Percentiles rank a stretch among this genome's conserved stretches.
These are phyloP conservation scores for Phytophthora quininea DNA, from an alignment of 352 stramenopile species.

Conservation along the genomic window DNA sequence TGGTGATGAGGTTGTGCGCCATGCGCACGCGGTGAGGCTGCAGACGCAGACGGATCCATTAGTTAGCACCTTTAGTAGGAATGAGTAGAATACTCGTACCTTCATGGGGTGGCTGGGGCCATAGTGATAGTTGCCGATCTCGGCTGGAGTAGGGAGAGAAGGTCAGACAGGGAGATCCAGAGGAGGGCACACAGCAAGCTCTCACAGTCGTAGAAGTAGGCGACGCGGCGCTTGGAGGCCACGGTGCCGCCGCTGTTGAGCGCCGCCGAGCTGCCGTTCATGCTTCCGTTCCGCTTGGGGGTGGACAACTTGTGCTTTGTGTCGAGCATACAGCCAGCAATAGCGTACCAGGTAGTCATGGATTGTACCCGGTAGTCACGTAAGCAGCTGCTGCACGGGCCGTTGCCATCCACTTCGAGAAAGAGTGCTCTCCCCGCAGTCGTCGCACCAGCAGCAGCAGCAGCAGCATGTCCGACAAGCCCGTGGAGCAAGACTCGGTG, in stretches of 20 bases:
- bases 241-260: slow-evolving; percentile 35
- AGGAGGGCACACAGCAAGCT: neutral
- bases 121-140: slow-evolving; percentile 99
- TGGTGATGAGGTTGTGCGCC: slow-evolving; percentile 99
- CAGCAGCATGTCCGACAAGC: slow-evolving; percentile 49
- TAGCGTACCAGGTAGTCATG: too few relatives aligned
- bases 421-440: slow-evolving; percentile 12
- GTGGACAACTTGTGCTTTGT: too few relatives aligned
- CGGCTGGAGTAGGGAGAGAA: slow-evolving; percentile 56
- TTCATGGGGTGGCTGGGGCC: slow-evolving; percentile 94
- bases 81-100: slow-evolving; percentile 28
- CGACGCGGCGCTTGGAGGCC: slow-evolving; percentile 77
- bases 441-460: neutral
- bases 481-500: slow-evolving; percentile 50
- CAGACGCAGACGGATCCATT: neutral
- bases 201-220: slow-evolving; percentile 91
- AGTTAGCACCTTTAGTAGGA: too few relatives aligned
- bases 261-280: slow-evolving; percentile 41
- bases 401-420: slow-evolving; percentile 25
- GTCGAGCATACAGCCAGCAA: too few relatives aligned
- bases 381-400: too few relatives aligned
- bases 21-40: slow-evolving; percentile 98
- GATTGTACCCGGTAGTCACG: too few relatives aligned
- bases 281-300: neutral
- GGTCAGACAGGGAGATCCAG: neutral